Evolutionary conservation across 805 yeast species (phyloP).

Genomic region (Saturnispora ahearnii): DNA sequence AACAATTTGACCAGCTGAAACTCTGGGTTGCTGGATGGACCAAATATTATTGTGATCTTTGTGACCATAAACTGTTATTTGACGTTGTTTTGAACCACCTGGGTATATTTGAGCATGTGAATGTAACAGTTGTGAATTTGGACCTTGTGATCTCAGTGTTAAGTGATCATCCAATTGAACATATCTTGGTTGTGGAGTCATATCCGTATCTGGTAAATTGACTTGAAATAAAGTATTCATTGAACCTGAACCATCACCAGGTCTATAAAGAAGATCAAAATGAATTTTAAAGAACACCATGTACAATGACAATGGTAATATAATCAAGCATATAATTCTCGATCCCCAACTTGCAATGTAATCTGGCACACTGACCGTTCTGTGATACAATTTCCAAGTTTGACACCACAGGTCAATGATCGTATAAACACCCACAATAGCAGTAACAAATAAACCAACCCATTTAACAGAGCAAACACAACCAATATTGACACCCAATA

Average conservation of each 20-base stretch:
- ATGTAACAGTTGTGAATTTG: conserved; percentile 70
- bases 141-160: conserved; percentile 61
- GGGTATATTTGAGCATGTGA: conserved; percentile 84
- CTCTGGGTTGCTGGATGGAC: conserved; percentile 35
- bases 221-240: conserved; percentile 88
- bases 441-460: conserved; percentile 81
- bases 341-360: conserved; percentile 60
- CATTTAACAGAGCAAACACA: conserved; percentile 80
- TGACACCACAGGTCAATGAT: conserved; percentile 82
- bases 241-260: conserved; percentile 86
- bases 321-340: conserved; percentile 51
- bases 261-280: conserved; percentile 59
- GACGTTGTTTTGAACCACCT: conserved; percentile 89
- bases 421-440: conserved; percentile 84
- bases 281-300: conserved; percentile 63
- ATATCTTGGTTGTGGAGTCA: conserved; percentile 59
- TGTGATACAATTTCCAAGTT: conserved; percentile 52
- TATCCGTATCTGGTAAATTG: conserved; percentile 59
- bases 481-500: conserved; percentile 64
- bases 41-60: conserved; percentile 83
- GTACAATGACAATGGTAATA: conserved; percentile 56
- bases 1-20: conserved; percentile 5
- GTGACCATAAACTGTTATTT: conserved; percentile 90
- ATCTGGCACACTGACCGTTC: conserved; percentile 36
- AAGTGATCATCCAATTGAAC: conserved; percentile 53